A percentile compares a stretch with the other conserved stretches of the same genome.
Conservation (phyloP, 228 moss, liverwort and hornwort genomes). For the Sphagnum magellanicum region DNA sequence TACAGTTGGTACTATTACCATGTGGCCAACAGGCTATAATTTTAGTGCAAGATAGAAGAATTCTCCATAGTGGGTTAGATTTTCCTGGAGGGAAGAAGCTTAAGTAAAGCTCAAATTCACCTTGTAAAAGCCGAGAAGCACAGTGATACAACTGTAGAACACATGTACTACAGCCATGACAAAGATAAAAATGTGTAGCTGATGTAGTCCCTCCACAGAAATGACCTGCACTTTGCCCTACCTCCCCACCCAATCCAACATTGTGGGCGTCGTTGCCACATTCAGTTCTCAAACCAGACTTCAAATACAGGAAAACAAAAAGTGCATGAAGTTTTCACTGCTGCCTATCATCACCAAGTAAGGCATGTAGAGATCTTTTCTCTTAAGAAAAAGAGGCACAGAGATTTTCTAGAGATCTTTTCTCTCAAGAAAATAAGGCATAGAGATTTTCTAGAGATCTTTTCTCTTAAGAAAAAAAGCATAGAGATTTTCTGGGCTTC, state of each 20-base stretch:
- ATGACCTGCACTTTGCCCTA: slow-evolving; percentile 76
- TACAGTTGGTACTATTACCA: too few species aligned
- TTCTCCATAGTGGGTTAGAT: neutral
- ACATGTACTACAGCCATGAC: slow-evolving; percentile 97
- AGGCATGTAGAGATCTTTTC: neutral
- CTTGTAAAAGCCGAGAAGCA: slow-evolving; percentile 65
- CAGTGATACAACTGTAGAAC: slow-evolving; percentile 69
- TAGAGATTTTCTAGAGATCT: too few species aligned
- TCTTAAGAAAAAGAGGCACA: neutral
- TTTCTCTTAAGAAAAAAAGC: too few species aligned
- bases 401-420: too few species aligned
- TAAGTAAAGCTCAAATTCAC: slow-evolving; percentile 17
- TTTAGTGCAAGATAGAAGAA: neutral
- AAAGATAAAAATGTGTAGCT: slow-evolving; percentile 93
- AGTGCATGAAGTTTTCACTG: neutral
- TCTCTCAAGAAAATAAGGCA: too few species aligned
- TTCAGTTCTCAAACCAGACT: too few species aligned
- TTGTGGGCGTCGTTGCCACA: neutral
- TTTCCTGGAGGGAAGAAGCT: neutral
- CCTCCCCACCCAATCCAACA: neutral
- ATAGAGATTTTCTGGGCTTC: too few species aligned
- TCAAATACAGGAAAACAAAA: neutral
- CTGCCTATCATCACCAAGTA: neutral
- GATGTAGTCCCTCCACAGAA: slow-evolving; percentile 79
- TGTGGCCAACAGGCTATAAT: too few species aligned